A percentile compares a stretch with the other conserved stretches of the same genome.
These are phyloP conservation scores for Xylaria scruposa DNA, from an alignment of 495 filamentous ascomycete genomes.

Conservation along the genomic window DNA sequence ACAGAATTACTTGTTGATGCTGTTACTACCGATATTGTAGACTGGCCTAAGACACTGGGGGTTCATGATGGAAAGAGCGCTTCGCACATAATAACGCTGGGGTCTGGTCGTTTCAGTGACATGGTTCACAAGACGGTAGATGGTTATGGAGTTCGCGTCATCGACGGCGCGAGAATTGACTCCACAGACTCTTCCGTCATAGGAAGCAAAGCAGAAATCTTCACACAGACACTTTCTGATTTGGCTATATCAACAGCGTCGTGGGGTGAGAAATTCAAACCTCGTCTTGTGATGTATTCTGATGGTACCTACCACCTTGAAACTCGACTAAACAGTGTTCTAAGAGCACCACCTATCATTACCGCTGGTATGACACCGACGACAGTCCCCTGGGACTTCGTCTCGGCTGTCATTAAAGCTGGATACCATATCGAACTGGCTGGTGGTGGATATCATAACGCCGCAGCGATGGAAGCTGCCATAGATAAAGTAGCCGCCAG, in stretches of 20 bases:
- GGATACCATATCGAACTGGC: slow-evolving; percentile 91
- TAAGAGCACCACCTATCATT: slow-evolving; percentile 83
- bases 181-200: slow-evolving; percentile 73
- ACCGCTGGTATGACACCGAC: slow-evolving; percentile 96
- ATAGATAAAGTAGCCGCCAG: slow-evolving; percentile 76
- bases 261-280: slow-evolving; percentile 84
- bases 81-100: slow-evolving; percentile 82
- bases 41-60: slow-evolving; percentile 81
- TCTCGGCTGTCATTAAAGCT: slow-evolving; percentile 90
- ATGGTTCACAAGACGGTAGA: slow-evolving; percentile 87
- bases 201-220: slow-evolving; percentile 85
- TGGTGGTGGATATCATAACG: slow-evolving; percentile 82
- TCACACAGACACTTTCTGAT: slow-evolving; percentile 78
- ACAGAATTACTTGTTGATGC: slow-evolving; percentile 66
- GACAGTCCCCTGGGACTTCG: slow-evolving; percentile 95
- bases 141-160: slow-evolving; percentile 81
- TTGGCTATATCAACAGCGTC: slow-evolving; percentile 81
- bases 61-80: slow-evolving; percentile 79
- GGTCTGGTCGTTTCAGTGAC: slow-evolving; percentile 81
- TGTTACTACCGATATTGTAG: slow-evolving; percentile 77
- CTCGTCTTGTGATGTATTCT: slow-evolving; percentile 73
- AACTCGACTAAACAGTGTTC: slow-evolving; percentile 81
- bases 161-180: slow-evolving; percentile 77
- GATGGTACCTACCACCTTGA: slow-evolving; percentile 79
- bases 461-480: slow-evolving; percentile 75